Evolutionary conservation across 495 filamentous ascomycete genomes (phyloP).

Genomic region (Penicilliopsis zonata): DNA sequence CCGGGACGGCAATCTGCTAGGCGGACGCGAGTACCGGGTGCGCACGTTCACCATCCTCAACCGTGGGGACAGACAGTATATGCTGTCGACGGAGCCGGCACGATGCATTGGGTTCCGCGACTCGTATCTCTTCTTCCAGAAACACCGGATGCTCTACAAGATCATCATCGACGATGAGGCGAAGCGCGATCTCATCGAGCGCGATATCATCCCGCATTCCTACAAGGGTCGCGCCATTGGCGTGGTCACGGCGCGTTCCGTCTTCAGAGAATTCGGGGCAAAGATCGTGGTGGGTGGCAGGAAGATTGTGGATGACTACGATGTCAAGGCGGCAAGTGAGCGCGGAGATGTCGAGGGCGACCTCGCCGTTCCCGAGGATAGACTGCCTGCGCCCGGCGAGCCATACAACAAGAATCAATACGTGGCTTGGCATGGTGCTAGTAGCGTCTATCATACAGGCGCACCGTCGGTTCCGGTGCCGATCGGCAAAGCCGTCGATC

Average conservation of each 20-base stretch:
- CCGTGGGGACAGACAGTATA: conserved; percentile 80
- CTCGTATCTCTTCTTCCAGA: conserved; percentile 96
- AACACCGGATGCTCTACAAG: conserved; percentile 88
- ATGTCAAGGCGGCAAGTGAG: conserved; percentile 61
- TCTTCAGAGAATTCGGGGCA: conserved; percentile 93
- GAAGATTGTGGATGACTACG: conserved; percentile 81
- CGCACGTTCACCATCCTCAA: conserved; percentile 82
- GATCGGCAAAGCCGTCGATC: conserved; percentile 55
- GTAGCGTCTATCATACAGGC: conserved; percentile 81
- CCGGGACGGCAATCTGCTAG: conserved; percentile 67
- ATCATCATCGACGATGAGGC: conserved; percentile 89
- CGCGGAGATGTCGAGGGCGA: conserved; percentile 83
- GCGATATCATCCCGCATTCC: conserved; percentile 87
- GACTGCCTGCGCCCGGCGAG: conserved; percentile 55
- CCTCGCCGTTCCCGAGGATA: conserved; percentile 75
- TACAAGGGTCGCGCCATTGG: conserved; percentile 98
- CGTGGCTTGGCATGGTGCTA: conserved; percentile 96
- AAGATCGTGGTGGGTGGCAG: conserved; percentile 85
- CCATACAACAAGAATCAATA: conserved; percentile 91
- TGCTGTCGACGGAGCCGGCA: conserved; percentile 94
- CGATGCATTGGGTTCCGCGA: conserved; percentile 94
- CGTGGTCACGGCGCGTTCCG: conserved; percentile 90
- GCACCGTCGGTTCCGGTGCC: conserved; percentile 64
- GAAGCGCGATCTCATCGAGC: conserved; percentile 86
- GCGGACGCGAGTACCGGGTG: conserved; percentile 82